phyloP scores from a whole-genome alignment of 1,139 yeast genomes.

The Kodamaea alishanica region DNA sequence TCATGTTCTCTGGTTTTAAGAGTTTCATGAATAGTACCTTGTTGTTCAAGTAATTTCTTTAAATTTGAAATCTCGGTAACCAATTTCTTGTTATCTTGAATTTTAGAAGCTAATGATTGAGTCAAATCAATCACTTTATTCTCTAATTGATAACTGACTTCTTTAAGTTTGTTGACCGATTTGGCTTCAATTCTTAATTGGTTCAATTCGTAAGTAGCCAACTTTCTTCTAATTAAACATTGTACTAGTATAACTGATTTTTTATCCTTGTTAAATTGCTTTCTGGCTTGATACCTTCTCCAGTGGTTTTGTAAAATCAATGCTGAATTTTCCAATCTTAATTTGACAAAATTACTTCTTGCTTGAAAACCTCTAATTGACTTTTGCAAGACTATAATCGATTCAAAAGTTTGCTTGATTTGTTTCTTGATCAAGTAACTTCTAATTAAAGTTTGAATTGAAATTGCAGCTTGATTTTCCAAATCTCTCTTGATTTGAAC shows the following conservation, averaged over 20 bases:
- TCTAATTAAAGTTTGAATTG: constrained; percentile 71
- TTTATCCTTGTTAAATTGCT: constrained; percentile 35
- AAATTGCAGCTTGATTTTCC: constrained; percentile 62
- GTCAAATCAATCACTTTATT: constrained; percentile 94
- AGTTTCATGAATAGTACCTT: constrained; percentile 54
- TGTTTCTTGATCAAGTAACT: constrained; percentile 55
- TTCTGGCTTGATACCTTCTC: constrained; percentile 56
- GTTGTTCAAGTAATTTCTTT: constrained; percentile 54
- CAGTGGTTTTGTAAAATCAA: constrained; percentile 63
- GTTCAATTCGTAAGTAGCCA: constrained; percentile 64
- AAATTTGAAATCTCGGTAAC: constrained; percentile 56
- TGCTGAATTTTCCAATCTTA: constrained; percentile 62
- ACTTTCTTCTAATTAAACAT: constrained; percentile 70
- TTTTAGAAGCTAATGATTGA: constrained; percentile 72
- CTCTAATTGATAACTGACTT: constrained; percentile 88
- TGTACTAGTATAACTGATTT: constrained; percentile 69
- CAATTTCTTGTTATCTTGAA: constrained; percentile 75
- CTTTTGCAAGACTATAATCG: constrained; percentile 64
- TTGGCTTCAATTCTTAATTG: constrained; percentile 78
- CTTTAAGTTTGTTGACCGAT: constrained; percentile 84
- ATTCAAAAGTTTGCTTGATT: constrained; percentile 39
- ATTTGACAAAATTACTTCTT: constrained; percentile 44
- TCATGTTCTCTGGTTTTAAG: constrained; percentile 57
- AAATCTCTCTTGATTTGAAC: constrained; percentile 52
- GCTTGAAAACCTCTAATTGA: constrained; percentile 64